These are phyloP conservation scores for Sclerotiophoma versabilis DNA, from an alignment of 2,329 filamentous ascomycete species.

Conservation along the genomic window DNA sequence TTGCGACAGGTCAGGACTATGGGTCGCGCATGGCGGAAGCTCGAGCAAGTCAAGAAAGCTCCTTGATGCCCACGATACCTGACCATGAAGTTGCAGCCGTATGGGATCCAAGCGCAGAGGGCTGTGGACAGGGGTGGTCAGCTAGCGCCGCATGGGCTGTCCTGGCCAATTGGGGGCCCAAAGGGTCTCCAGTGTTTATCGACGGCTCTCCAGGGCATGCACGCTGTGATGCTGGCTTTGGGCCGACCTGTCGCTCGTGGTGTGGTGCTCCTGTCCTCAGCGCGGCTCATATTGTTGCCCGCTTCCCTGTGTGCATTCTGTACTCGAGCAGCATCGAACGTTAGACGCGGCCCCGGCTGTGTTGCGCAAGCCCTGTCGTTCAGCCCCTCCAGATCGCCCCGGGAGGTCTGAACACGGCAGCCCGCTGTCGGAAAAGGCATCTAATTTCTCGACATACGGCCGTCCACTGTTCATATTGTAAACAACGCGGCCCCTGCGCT, in stretches of 20 bases:
- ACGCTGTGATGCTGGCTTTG: constrained; percentile 17
- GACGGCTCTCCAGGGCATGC: constrained; percentile 7
- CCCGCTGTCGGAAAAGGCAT: constrained; percentile 30
- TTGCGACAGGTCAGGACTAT: neutral
- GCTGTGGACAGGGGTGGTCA: constrained; percentile 11
- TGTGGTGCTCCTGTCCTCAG: constrained; percentile 4
- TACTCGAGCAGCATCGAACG: neutral
- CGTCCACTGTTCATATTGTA: constrained; percentile 15
- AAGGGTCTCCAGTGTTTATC: constrained; percentile 16
- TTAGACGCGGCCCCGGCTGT: constrained; percentile 5
- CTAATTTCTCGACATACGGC: constrained; percentile 37
- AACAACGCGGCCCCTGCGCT: constrained; percentile 18
- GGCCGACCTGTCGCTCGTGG: constrained; percentile 17
- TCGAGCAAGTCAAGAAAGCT: neutral
- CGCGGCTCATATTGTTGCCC: neutral
- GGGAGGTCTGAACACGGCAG: constrained; percentile 28
- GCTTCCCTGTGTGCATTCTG: neutral
- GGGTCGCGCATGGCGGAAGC: neutral
- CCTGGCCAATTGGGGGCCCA: constrained; percentile 24
- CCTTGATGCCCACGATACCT: constrained; percentile 19
- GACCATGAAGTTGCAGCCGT: constrained; percentile 17
- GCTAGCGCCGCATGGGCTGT: constrained; percentile 14
- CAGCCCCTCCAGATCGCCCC: constrained; percentile 32
- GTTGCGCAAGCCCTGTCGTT: constrained; percentile 16
- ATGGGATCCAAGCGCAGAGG: constrained; percentile 23